phyloP scores from a whole-genome alignment of 345 rosid genomes.

The Passiflora organensis region DNA sequence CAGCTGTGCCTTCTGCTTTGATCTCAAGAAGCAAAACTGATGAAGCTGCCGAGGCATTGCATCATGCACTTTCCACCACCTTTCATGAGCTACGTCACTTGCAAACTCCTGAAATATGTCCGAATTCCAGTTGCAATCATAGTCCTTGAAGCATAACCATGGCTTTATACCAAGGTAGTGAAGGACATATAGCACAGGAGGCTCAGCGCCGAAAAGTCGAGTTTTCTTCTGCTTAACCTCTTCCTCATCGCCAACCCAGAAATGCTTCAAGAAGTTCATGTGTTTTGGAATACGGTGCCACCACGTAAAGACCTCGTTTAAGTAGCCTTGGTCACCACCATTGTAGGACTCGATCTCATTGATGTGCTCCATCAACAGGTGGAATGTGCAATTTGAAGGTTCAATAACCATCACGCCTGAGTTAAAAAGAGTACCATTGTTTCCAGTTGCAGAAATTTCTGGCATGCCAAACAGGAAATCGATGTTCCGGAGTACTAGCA shows the following conservation, averaged over 20 bases:
- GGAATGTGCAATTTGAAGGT: constrained; percentile 33
- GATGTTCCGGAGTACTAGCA: constrained; percentile 76
- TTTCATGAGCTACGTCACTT: constrained; percentile 25
- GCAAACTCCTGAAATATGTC: constrained; percentile 27
- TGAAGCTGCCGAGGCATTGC: constrained; percentile 28
- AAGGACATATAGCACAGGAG: constrained; percentile 24
- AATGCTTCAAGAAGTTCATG: constrained; percentile 31
- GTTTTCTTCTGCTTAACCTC: constrained; percentile 24
- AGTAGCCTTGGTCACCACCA: constrained; percentile 32
- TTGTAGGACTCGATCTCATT: constrained; percentile 31
- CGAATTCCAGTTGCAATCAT: constrained; percentile 32
- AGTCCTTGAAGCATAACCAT: constrained; percentile 31
- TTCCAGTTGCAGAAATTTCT: constrained; percentile 71
- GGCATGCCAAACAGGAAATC: constrained; percentile 88
- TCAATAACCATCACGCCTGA: constrained; percentile 34
- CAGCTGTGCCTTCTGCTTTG: constrained; percentile 31
- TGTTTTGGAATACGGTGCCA: constrained; percentile 31
- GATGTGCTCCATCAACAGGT: constrained; percentile 27
- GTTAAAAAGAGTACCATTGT: constrained; percentile 26
- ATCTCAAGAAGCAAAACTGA: constrained; percentile 21
- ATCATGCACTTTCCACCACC: constrained; percentile 31
- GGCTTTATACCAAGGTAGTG: constrained; percentile 33
- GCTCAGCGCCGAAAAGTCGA: constrained; percentile 26
- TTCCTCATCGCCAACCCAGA: constrained; percentile 30
- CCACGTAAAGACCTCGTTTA: constrained; percentile 32